Base-by-base conservation (phyloP, 306 rosid genomes). In the Castanospermum australe region DNA sequence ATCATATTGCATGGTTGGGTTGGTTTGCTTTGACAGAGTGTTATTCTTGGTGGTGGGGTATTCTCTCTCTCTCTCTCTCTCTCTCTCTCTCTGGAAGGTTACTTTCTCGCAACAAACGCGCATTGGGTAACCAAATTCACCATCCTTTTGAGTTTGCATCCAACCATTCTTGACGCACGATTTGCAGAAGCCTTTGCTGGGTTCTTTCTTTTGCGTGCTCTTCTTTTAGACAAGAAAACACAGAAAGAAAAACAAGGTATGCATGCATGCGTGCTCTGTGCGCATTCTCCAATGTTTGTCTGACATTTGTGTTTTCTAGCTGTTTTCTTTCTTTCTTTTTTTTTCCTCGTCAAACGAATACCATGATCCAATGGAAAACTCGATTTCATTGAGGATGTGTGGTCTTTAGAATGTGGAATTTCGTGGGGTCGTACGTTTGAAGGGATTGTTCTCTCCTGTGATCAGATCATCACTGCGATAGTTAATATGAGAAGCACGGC, bases 21-120 rank as follows among this genome's bases (percentile, higher is more conserved):
- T 17, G 30, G 14, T 30, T 60, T 64, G 14, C 13, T 55, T 55
- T 73, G 70, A 67, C 84, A 75, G 84, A 24, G 65, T 76, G 81
- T 76, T 75, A 25, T 56, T 68, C 42, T 5, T 67, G n/a, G 18
- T 38, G 81, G 76, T 74, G 76, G 80, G 84, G 20, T n/a, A n/a
- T n/a, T n/a, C 80, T 67, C 71, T 42, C 57, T 44, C 22, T 55
- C 8, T 47, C 15, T 56, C 13, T 59, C n/a, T n/a, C 80, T 67
- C 71, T 42, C 57, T 44, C 22, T 55, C 8, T 47, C 15, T 56
- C 13, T 59, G 12, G n/a, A 28, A 25, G 28, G 81, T 79, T 68
- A 39, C 67, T 82, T 86, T 77, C 79, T 62, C 28, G 2, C 80
- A 82, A 69, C 86, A 73, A 84, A 84, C 86, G 81, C 83, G 86